These are phyloP conservation scores for Curvularia verruculosa DNA, from an alignment of 2,329 filamentous ascomycete species.

Conservation along the genomic window DNA sequence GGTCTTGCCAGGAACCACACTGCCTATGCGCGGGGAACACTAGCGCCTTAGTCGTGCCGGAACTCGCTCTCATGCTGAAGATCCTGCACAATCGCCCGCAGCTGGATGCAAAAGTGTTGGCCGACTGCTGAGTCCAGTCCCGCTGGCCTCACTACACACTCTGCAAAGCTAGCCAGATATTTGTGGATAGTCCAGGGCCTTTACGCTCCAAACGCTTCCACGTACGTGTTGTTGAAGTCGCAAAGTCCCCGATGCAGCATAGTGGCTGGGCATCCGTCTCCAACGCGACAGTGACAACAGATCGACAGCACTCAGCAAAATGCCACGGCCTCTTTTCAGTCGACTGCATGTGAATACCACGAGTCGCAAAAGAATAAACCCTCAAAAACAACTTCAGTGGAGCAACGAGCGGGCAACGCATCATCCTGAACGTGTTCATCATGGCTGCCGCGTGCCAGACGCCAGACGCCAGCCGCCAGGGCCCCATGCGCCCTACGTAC, in stretches of 20 bases:
- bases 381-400: slow-evolving; percentile 8
- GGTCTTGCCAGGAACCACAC: slow-evolving; percentile 30
- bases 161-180: background rate
- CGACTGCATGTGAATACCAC: slow-evolving; percentile 12
- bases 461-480: slow-evolving; percentile 27
- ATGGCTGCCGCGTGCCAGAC: slow-evolving; percentile 27
- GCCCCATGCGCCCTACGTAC: slow-evolving; percentile 28
- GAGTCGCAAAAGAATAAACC: background rate
- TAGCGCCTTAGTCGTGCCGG: slow-evolving; percentile 25
- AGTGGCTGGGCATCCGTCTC: slow-evolving; percentile 19
- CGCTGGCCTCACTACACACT: background rate
- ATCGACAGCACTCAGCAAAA: background rate
- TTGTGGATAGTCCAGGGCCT: slow-evolving; percentile 1
- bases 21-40: slow-evolving; percentile 33
- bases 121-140: background rate
- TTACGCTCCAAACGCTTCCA: slow-evolving; percentile 3
- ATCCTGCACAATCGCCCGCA: slow-evolving; percentile 17
- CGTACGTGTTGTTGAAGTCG: slow-evolving; percentile 13
- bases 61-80: slow-evolving; percentile 19
- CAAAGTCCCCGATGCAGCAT: slow-evolving; percentile 19
- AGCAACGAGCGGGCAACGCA: slow-evolving; percentile 21
- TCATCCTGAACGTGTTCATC: slow-evolving; percentile 22
- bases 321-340: background rate
- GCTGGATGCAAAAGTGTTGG: slow-evolving; percentile 1
- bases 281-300: slow-evolving; percentile 7